A percentile compares a stretch with the other conserved stretches of the same genome.
Conservation (phyloP, 1,139 yeast species). For the Geotrichum carabidarum region DNA sequence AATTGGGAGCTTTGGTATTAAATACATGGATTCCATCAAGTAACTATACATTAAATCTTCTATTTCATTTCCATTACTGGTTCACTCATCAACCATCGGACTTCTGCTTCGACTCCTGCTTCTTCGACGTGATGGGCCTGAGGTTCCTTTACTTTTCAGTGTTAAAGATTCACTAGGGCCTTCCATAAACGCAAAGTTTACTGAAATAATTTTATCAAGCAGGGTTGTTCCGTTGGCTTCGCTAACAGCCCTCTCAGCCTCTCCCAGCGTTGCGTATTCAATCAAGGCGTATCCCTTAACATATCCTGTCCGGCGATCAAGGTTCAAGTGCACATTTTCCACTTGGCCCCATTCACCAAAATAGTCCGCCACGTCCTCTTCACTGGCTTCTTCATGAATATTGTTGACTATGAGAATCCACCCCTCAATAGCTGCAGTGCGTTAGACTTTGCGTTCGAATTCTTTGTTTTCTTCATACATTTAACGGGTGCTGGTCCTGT, state of each 20-base stretch:
- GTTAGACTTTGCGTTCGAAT: too few species aligned
- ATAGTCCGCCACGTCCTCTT: conserved; percentile 42
- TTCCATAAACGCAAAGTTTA: conserved; percentile 42
- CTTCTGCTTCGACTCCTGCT: conserved; percentile 19
- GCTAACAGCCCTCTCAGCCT: conserved; percentile 38
- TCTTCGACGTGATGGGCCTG: not conserved
- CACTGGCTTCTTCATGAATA: conserved; percentile 45
- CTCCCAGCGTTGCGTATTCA: conserved; percentile 37
- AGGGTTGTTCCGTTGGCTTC: conserved; percentile 36
- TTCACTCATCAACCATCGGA: not conserved
- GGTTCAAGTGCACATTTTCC: conserved; percentile 40
- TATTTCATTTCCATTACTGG: too few species aligned
- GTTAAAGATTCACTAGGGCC: conserved; percentile 20
- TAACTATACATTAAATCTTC: not conserved
- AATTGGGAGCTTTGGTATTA: not conserved
- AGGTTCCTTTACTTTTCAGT: not conserved
- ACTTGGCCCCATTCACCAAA: conserved; percentile 43
- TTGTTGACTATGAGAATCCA: conserved; percentile 42
- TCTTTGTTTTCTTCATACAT: too few species aligned
- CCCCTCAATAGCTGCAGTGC: conserved; percentile 40
- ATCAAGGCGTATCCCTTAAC: conserved; percentile 44
- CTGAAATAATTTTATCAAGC: conserved; percentile 35
- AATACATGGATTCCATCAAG: not conserved
- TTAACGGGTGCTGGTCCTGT: too few species aligned
- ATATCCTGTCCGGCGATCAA: conserved; percentile 45